Evolutionary conservation across 805 yeast species (phyloP), one percentile per base, ranked within the genome.

Genomic region (Ogataea naganishii): DNA sequence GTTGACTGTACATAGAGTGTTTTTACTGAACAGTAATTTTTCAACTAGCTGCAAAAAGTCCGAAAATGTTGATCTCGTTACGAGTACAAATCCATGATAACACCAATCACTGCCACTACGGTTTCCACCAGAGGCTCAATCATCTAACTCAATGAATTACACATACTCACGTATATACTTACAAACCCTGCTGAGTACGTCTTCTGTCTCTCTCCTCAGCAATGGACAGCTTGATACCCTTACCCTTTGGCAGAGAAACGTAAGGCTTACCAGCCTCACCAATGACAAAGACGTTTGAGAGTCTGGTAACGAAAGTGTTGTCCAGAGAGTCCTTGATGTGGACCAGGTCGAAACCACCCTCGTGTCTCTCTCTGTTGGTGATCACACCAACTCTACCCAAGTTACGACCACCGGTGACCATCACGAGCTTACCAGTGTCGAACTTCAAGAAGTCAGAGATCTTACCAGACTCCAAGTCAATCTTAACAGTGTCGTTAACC

Each of bases 151-250:
- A 10, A 20, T 10, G n/a, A 20, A 20, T 20, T 14, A 15, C 15
- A 15, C 13, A 10, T 14, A 7, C 18, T 15, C 16, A 14, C 23
- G 22, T 12, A 16, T n/a, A n/a, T 19, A 40, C 29, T 65, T 64
- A 64, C 58, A 69, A 64, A 63, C 72, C 74, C 51, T 62, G 66
- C 63, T 74, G 81, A 60, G 89, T 86, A 72, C 95, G 82, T 72
- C 94, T 88, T 77, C 88, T 78, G 83, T 86, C 96, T 72, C 96
- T 85, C 79, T 86, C 96, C 74, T 86, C 96, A 60, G 95, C 73
- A 63, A 86, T 86, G 57, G 89, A 64, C 62, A 86, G 78, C 77
- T 86, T 86, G 69, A 86, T 81, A 81, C 96, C 96, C 80, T 86
- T 86, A 73, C 96, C 96, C 89, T 85, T 86, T 73, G 96, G 96